Conservation (phyloP, 1,284 basidiomycete species). For the Pseudozyma thailandica region DNA sequence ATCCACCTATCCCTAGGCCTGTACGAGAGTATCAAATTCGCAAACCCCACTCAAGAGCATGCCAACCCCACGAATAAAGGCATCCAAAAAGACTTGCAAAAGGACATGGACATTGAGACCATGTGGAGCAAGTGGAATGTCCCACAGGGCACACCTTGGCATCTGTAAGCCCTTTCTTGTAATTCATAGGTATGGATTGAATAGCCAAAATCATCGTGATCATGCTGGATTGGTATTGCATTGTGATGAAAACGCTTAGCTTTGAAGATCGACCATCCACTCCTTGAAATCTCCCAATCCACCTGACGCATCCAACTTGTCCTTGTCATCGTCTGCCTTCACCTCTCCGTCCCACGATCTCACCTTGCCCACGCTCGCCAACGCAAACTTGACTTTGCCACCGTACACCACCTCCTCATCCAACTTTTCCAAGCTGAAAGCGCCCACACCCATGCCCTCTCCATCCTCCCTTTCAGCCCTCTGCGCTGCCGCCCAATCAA, state of each 20-base stretch:
- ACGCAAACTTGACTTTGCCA: conserved; percentile 51
- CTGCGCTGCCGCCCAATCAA: conserved; percentile 44
- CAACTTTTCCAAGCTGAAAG: conserved; percentile 52
- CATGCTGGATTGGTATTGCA: neutral
- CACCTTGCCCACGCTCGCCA: conserved; percentile 50
- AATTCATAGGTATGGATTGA: no score
- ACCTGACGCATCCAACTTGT: conserved; percentile 8
- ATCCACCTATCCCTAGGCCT: conserved; percentile 40
- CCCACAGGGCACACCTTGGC: conserved; percentile 40
- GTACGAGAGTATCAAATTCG: conserved; percentile 45
- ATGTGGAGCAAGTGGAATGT: conserved; percentile 29
- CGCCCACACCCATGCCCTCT: conserved; percentile 1
- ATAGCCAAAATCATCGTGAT: neutral
- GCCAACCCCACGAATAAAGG: conserved; percentile 16
- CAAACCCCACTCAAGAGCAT: conserved; percentile 17
- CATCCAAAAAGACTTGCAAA: conserved; percentile 25
- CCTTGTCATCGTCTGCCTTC: neutral
- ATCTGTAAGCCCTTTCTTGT: conserved; percentile 11
- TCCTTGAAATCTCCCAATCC: conserved; percentile 23
- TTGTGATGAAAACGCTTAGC: neutral
- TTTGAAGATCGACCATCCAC: conserved; percentile 44
- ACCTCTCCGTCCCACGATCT: conserved; percentile 23
- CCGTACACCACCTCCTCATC: conserved; percentile 54
- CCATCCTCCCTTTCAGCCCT: conserved; percentile 3
- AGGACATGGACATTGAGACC: conserved; percentile 34